phyloP scores from a whole-genome alignment of 208 protist genomes.

The Leishmania lainsoni region DNA sequence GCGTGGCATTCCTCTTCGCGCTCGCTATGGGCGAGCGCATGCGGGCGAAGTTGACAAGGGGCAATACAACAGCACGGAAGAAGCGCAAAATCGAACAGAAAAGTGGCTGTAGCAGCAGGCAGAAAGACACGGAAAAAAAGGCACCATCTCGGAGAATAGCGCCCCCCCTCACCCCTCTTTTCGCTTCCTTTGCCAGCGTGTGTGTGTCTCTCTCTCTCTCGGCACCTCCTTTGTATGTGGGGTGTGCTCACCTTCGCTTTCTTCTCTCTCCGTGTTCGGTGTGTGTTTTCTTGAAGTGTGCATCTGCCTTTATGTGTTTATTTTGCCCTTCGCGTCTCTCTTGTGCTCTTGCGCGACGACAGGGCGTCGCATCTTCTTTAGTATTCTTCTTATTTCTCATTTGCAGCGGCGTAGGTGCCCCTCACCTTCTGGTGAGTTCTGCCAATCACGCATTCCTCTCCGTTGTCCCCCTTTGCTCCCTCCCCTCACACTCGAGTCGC shows the following conservation, averaged over 20 bases:
- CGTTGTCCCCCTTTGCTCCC: not conserved
- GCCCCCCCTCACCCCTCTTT: not conserved
- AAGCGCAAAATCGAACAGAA: not conserved
- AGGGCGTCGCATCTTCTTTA: not conserved
- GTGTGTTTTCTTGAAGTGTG: not conserved
- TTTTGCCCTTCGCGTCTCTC: conserved; percentile 36
- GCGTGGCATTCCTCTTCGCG: not conserved
- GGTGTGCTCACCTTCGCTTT: not conserved
- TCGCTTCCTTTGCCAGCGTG: not conserved
- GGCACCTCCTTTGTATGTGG: not conserved
- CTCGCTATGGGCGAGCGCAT: too few relatives aligned
- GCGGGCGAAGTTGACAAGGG: too few relatives aligned
- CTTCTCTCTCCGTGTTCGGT: not conserved
- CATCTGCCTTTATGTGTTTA: conserved; percentile 3
- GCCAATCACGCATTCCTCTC: not conserved
- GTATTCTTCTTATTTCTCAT: too few relatives aligned
- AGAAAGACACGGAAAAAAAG: not conserved
- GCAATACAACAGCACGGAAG: too few relatives aligned
- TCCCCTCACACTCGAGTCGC: not conserved
- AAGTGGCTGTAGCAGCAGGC: not conserved
- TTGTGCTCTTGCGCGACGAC: conserved; percentile 10
- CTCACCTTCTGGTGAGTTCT: not conserved
- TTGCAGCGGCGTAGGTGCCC: not conserved
- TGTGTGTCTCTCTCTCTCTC: not conserved
- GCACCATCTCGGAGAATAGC: not conserved